Evolutionary conservation across 495 filamentous ascomycete species (phyloP).

Genomic region (Cercophora sp.): DNA sequence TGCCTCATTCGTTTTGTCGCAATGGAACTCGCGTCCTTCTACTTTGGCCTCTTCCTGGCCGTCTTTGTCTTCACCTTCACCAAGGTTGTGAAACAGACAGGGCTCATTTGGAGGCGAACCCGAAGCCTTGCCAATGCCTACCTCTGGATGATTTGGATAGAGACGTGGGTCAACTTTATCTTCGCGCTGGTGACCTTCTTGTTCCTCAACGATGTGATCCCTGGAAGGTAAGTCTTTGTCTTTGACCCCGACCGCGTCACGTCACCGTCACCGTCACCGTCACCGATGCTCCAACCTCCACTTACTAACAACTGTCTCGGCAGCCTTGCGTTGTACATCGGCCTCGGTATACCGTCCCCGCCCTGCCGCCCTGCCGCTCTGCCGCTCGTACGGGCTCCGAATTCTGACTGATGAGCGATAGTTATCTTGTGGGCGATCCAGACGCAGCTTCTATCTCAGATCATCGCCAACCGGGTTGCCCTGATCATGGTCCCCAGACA

Average conservation of each 20-base stretch:
- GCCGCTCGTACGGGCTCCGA: no score
- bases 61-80: slow-evolving; percentile 3
- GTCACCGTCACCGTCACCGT: no score
- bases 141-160: slow-evolving; percentile 3
- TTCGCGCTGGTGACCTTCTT: slow-evolving; percentile 1
- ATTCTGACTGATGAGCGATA: neutral
- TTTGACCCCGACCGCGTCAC: neutral
- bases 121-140: neutral
- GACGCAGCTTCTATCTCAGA: slow-evolving; percentile 35
- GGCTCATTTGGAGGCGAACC: slow-evolving; percentile 3
- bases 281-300: no score
- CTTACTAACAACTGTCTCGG: no score
- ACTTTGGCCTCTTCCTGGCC: slow-evolving; percentile 1
- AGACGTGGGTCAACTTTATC: slow-evolving; percentile 1
- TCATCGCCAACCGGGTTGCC: slow-evolving; percentile 40
- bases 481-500: slow-evolving; percentile 27
- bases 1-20: no score
- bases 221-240: neutral
- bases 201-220: neutral
- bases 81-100: slow-evolving; percentile 2
- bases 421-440: slow-evolving; percentile 23
- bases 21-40: slow-evolving; percentile 1
- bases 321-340: neutral
- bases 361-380: no score
- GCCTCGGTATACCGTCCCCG: neutral